Evolutionary conservation across 176 grass and related monocot genomes (phyloP).

Genomic region (Zea luxurians): DNA sequence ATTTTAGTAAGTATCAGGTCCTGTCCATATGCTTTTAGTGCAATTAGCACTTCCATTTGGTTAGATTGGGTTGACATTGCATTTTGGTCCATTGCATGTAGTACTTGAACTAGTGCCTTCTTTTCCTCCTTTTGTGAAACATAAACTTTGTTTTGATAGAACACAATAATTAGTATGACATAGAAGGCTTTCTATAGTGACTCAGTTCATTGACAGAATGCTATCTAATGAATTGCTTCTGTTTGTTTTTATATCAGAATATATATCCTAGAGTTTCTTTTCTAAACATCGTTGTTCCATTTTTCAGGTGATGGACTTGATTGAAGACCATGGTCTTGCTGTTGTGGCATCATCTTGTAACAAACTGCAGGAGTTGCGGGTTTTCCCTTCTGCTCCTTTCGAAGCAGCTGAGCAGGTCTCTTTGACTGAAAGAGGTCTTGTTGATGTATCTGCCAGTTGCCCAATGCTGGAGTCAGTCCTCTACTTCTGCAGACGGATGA

Average conservation of each 20-base stretch:
- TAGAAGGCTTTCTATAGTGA: neutral
- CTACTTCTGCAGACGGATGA: constrained; percentile 71
- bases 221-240: constrained; percentile 15
- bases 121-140: neutral
- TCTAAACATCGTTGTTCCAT: constrained; percentile 11
- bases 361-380: constrained; percentile 57
- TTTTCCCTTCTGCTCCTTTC: constrained; percentile 62
- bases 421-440: constrained; percentile 71
- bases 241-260: constrained; percentile 12
- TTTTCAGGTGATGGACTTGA: constrained; percentile 71
- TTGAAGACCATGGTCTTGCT: constrained; percentile 60
- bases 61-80: neutral
- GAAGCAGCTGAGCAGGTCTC: constrained; percentile 38
- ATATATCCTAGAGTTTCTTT: neutral
- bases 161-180: neutral
- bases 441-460: constrained; percentile 60
- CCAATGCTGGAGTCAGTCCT: constrained; percentile 66
- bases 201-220: neutral
- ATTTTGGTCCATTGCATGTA: neutral
- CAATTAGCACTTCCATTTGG: neutral
- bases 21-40: constrained; percentile 15
- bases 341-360: constrained; percentile 54
- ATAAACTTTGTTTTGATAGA: constrained; percentile 8
- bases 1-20: neutral
- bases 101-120: neutral